A percentile compares a stretch with the other conserved stretches of the same genome.
phyloP scores from a whole-genome alignment of 768 basidiomycete genomes.

The Podaxis sp. region DNA sequence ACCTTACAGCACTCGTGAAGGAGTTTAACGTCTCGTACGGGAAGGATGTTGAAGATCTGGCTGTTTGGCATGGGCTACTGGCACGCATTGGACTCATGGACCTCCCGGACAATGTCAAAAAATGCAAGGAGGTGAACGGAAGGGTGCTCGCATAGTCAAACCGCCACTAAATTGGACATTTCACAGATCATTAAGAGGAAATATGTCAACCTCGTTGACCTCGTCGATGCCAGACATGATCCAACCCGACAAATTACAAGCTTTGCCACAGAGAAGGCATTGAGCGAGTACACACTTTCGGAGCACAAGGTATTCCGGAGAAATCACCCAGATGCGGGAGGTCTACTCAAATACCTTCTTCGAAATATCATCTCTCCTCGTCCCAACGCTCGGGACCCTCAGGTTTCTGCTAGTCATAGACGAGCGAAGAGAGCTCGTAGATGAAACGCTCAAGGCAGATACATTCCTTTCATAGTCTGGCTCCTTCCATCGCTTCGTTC shows the following conservation, averaged over 20 bases:
- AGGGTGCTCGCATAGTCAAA: too few relatives aligned
- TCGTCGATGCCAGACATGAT: conserved; percentile 2
- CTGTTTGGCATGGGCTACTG: conserved; percentile 10
- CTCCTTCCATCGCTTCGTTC: not conserved
- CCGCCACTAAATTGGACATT: not conserved
- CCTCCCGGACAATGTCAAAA: not conserved
- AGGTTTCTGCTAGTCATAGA: too few relatives aligned
- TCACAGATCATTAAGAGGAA: conserved; percentile 6
- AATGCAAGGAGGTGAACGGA: not conserved
- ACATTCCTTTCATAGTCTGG: too few relatives aligned
- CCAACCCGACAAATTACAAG: not conserved
- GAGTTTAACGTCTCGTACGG: conserved; percentile 6
- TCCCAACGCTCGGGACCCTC: too few relatives aligned
- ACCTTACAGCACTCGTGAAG: not conserved
- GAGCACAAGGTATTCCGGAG: conserved; percentile 1
- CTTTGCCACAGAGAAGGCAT: not conserved
- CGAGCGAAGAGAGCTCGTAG: too few relatives aligned
- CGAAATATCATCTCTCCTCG: not conserved
- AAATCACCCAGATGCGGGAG: not conserved
- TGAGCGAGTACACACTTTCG: conserved; percentile 13
- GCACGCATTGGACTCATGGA: not conserved
- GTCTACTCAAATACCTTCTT: conserved; percentile 2
- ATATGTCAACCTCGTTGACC: conserved; percentile 16
- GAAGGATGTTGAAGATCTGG: not conserved
- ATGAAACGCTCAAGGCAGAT: too few relatives aligned